Base-by-base conservation (phyloP, 352 stramenopile species). In the Globisporangium carolinianum region DNA sequence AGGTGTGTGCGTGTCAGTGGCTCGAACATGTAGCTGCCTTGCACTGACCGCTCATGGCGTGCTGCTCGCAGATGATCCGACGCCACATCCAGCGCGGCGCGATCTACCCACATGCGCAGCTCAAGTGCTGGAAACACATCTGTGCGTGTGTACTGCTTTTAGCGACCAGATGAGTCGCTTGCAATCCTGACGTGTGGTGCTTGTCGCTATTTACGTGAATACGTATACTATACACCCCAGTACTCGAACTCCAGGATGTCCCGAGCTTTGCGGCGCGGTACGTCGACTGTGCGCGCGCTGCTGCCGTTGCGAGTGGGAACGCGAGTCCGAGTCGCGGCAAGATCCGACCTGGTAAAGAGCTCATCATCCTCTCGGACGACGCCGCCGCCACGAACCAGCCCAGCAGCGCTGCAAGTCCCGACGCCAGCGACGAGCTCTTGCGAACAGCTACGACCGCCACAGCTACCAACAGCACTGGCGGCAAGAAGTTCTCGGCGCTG, bases 71-170 rank as follows among this genome's bases (percentile, higher is more conserved):
- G 83, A 87, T 87, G 66, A 83, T 90, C 49, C 78, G 73, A 1
- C 65, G 67, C 35, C 74, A 83, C 50, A 80, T 93, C 47, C 76
- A 90, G 42, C 79, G 83, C 3, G 80, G 83, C 38, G 79, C 89
- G 32, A 78, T 87, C 14, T 83, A 90, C 49, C 68, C 80, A 24
- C 65, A 73, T 39, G 68, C 65, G 37, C 79, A 87, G 53, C 62
- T 73, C 64, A 89, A 89, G 57, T 93, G 83, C 60, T 93, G 80
- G 83, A 84, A 80, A 32, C 72, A 93, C 51, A 89, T 91, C 37
- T 12, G 76, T 87, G 75, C 39, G 71, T 58, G 0, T 4, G 24
- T 32, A 32, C 24, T 32, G 24, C 24, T 32, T 3, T 32, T 3
- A 32, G 1, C 24, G 24, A 24, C 10, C 14, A 32, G 14, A 14